Base-by-base conservation (phyloP, 257 asterid genomes). In the Sherardia arvensis region DNA sequence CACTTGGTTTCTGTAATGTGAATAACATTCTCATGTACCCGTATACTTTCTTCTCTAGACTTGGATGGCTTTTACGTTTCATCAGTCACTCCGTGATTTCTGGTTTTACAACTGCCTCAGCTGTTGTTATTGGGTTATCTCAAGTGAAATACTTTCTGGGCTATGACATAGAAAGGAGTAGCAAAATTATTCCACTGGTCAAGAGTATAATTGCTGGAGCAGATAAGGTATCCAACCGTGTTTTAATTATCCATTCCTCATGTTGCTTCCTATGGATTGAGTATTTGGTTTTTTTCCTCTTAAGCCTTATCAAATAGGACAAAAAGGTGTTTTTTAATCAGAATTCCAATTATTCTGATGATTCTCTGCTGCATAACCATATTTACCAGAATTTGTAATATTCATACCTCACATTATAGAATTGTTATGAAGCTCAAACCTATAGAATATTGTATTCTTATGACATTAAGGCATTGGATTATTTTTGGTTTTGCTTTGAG, bases 51-150 rank as follows among this genome's bases (percentile, higher is more conserved):
- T 40, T 53, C 73, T 72, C 70, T 71, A 93, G 99, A 94, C 99
- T 93, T 72, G 99, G 99, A 66, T 93, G 99, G 99, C 85, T 93
- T 69, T 76, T 93, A 69, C 96, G 99, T 51, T 93, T 93, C 85
- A 90, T 93, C 84, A 93, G 99, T 75, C 99, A 87, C 81, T 90
- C 99, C 48, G 99, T 93, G 83, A 93, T 93, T 78, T 93, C 99
- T 84, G 99, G 97, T 77, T 93, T 93, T 78, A 93, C 99, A 48
- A 93, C 99, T 17, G 97, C 99, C 73, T 93, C 99, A 71, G 99
- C 99, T 71, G 79, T 93, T 83, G 96, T 89, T 49, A 93, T 93
- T 80, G 97, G 84, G 76, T 77, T 93, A 82, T 93, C 99, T 71
- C 94, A 93, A 86, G 94, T 88, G 62, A 93, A 93, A 70, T 90